phyloP scores from a whole-genome alignment of 225 moss, liverwort and hornwort genomes.

The Straminergon stramineum region DNA sequence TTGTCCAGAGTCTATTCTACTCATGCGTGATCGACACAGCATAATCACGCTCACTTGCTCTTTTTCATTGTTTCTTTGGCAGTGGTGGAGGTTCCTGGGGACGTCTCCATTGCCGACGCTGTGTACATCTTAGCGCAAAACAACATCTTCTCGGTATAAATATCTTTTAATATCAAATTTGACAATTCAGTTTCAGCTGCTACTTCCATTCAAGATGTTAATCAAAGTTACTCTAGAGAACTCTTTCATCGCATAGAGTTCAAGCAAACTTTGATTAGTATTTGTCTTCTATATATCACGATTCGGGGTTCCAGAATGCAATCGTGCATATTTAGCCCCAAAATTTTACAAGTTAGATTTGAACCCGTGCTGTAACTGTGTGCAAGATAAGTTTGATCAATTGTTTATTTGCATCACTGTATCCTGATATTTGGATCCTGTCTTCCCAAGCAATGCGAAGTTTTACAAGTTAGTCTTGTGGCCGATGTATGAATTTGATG shows the following conservation, averaged over 20 bases:
- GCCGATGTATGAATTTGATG: neutral
- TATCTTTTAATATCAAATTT: neutral
- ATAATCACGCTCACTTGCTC: neutral
- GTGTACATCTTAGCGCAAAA: constrained; percentile 51
- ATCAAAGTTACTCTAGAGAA: no score
- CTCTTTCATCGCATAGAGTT: neutral
- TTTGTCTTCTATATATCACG: neutral
- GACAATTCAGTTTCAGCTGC: neutral
- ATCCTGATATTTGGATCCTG: neutral
- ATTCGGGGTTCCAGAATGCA: neutral
- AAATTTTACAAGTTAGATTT: neutral
- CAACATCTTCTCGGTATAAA: constrained; percentile 52
- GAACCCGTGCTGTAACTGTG: neutral
- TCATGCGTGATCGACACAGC: neutral
- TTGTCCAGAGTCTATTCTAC: neutral
- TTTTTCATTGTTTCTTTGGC: neutral
- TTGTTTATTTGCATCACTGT: neutral
- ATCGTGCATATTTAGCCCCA: neutral
- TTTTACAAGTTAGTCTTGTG: no score
- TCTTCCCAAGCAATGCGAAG: neutral
- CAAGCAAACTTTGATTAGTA: neutral
- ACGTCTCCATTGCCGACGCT: constrained; percentile 64
- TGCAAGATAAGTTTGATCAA: neutral
- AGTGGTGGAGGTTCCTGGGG: constrained; percentile 77
- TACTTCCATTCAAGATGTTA: neutral